Percentiles rank a stretch among this genome's conserved stretches.
These are phyloP conservation scores for Scortechinia acanthostroma DNA, from an alignment of 2,329 filamentous ascomycete genomes.

Conservation along the genomic window DNA sequence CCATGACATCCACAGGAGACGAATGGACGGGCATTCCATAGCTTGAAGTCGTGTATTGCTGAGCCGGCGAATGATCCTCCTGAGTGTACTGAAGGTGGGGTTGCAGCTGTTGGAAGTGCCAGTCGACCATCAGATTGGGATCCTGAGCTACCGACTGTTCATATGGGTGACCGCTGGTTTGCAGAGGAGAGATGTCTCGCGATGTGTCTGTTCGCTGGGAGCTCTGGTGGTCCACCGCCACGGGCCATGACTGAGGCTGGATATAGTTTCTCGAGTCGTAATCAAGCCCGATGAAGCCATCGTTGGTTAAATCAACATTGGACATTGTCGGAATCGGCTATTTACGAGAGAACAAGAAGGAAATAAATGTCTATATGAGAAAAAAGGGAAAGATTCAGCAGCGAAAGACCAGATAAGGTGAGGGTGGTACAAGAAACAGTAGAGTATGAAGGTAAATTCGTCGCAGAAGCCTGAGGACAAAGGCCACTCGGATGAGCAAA, in stretches of 20 bases:
- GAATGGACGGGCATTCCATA: conserved; percentile 18
- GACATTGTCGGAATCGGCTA: not conserved
- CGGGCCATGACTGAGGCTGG: not conserved
- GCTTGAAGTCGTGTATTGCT: not conserved
- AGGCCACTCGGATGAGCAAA: no score
- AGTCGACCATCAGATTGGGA: not conserved
- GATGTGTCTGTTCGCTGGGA: not conserved
- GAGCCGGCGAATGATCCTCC: not conserved
- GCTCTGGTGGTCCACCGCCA: not conserved
- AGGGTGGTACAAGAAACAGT: no score
- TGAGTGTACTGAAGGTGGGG: not conserved
- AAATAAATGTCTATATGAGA: not conserved
- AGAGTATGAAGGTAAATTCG: no score
- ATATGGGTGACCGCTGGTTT: not conserved
- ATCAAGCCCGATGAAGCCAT: not conserved
- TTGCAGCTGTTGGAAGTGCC: not conserved
- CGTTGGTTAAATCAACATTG: not conserved
- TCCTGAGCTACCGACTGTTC: not conserved
- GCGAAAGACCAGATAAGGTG: not conserved
- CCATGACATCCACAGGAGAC: conserved; percentile 29
- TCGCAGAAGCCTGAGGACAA: no score
- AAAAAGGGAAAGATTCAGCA: not conserved
- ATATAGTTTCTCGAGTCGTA: conserved; percentile 2
- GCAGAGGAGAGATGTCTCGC: not conserved
- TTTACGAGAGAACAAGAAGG: not conserved